phyloP scores from a whole-genome alignment of 176 grass and related monocot species.

The Triticum urartu region DNA sequence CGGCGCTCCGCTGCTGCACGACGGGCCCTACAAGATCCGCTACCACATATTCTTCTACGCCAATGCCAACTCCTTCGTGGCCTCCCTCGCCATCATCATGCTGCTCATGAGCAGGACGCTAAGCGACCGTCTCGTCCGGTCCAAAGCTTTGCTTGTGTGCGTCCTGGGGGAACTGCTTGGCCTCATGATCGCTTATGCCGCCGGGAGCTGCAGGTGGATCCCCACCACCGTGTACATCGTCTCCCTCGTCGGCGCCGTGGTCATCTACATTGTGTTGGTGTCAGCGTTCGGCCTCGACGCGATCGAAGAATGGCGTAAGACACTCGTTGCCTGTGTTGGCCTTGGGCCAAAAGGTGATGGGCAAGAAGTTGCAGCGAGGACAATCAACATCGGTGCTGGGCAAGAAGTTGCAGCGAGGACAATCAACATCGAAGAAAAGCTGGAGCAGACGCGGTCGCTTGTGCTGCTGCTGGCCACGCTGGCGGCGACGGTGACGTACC shows the following conservation, averaged over 20 bases:
- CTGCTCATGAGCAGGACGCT: constrained; percentile 3
- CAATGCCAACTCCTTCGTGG: constrained; percentile 25
- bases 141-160: neutral
- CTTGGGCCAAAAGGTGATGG: too few relatives aligned
- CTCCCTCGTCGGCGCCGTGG: neutral
- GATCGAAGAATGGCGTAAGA: neutral
- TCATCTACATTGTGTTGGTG: neutral
- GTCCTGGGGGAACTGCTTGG: neutral
- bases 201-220: neutral
- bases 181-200: neutral
- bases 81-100: constrained; percentile 30
- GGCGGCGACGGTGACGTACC: neutral
- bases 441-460: neutral
- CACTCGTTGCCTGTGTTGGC: too few relatives aligned
- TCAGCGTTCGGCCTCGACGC: neutral
- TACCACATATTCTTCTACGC: constrained; percentile 34
- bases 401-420: neutral
- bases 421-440: neutral
- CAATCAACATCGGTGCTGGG: too few relatives aligned
- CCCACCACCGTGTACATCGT: neutral
- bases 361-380: too few relatives aligned
- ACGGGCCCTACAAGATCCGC: neutral
- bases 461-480: constrained; percentile 25
- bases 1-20: constrained; percentile 21
- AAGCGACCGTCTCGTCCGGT: neutral